These are phyloP conservation scores for Syzygium syzygioides DNA, from an alignment of 441 rosid genomes.

Conservation along the genomic window DNA sequence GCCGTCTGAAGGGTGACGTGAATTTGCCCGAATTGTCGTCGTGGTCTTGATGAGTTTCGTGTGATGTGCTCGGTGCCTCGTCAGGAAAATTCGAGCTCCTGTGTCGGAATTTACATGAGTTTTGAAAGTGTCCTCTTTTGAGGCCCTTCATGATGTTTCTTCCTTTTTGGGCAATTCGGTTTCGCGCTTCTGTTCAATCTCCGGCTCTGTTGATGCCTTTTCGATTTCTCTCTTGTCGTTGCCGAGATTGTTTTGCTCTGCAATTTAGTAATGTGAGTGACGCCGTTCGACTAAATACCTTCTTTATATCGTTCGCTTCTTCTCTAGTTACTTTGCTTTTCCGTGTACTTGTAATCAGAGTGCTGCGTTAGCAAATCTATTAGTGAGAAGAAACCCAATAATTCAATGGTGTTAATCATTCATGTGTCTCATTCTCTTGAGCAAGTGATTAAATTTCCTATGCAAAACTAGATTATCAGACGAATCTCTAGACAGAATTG, in stretches of 20 bases:
- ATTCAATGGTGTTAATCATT: background rate
- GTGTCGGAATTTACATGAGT: background rate
- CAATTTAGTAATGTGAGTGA: background rate
- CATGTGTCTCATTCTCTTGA: background rate
- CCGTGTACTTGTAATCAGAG: background rate
- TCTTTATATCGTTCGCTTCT: background rate
- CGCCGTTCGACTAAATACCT: background rate
- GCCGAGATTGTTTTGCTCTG: background rate
- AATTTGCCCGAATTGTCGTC: background rate
- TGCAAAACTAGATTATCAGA: background rate
- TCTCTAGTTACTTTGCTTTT: background rate
- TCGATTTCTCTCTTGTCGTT: background rate
- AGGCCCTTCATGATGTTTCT: background rate
- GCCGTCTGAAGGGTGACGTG: background rate
- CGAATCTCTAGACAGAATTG: background rate
- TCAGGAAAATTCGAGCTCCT: background rate
- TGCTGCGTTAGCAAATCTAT: background rate
- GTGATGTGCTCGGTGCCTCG: background rate
- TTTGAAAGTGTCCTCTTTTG: background rate
- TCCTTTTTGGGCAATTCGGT: background rate
- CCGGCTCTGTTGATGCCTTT: background rate
- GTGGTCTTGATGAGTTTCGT: background rate
- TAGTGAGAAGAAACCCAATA: background rate
- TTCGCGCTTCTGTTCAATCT: background rate
- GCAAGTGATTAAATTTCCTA: background rate